A percentile compares a stretch with the other conserved stretches of the same genome.
These are phyloP conservation scores for Ulota crispa DNA, from an alignment of 225 moss, liverwort and hornwort species.

Conservation along the genomic window DNA sequence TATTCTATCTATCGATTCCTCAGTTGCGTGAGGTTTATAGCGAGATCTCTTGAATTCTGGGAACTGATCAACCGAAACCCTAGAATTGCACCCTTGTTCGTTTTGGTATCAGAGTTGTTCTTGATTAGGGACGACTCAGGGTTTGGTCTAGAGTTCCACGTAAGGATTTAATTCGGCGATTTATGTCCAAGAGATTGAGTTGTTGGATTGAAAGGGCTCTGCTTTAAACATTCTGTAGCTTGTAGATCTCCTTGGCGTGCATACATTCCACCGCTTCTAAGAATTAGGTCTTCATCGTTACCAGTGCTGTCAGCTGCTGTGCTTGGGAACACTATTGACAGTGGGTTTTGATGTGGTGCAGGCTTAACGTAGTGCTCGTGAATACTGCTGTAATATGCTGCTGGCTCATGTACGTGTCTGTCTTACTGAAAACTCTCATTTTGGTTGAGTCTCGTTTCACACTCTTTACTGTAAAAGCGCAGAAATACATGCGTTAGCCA, in stretches of 20 bases:
- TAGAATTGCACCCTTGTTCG: background rate
- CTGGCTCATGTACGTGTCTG: conserved; percentile 59
- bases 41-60: background rate
- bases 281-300: background rate
- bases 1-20: background rate
- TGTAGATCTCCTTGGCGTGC: conserved; percentile 5
- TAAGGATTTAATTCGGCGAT: background rate
- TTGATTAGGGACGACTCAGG: background rate
- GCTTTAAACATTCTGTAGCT: background rate
- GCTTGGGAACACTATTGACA: background rate
- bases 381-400: conserved; percentile 78
- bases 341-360: conserved; percentile 30
- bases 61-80: background rate
- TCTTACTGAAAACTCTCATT: background rate
- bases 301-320: background rate
- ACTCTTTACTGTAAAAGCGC: background rate
- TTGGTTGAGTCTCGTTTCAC: background rate
- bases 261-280: background rate
- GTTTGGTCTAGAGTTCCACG: background rate
- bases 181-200: background rate
- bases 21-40: background rate
- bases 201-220: background rate
- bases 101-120: background rate
- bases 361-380: conserved; percentile 66
- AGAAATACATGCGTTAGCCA: background rate